A percentile compares a stretch with the other conserved stretches of the same genome.
These are phyloP conservation scores for Xylaria sp. DNA, from an alignment of 495 filamentous ascomycete species.

Conservation along the genomic window DNA sequence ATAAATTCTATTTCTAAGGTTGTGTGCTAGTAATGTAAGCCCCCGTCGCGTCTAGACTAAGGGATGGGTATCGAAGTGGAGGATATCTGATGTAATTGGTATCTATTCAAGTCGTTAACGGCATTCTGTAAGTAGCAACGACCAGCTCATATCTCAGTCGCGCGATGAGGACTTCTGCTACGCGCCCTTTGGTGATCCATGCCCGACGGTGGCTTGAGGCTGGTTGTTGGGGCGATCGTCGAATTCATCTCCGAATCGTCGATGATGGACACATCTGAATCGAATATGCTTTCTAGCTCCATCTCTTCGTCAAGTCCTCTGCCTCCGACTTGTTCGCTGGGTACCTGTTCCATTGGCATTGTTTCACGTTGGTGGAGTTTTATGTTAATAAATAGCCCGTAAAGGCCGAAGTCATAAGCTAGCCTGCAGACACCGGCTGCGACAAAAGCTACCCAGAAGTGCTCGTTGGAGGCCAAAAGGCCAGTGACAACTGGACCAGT, in stretches of 20 bases:
- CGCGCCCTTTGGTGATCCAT: constrained; percentile 6
- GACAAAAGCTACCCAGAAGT: constrained; percentile 76
- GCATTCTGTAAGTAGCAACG: neutral
- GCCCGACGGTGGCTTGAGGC: constrained; percentile 10
- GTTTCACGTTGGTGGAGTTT: constrained; percentile 50
- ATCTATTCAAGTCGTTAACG: neutral
- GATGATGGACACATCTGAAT: constrained; percentile 1
- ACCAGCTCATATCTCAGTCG: neutral
- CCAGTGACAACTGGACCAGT: constrained; percentile 74
- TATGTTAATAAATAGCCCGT: constrained; percentile 68
- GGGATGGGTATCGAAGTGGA: neutral
- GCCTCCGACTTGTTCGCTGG: neutral
- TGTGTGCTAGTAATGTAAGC: neutral
- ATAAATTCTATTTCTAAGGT: neutral
- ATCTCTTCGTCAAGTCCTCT: constrained; percentile 6
- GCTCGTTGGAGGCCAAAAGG: constrained; percentile 63
- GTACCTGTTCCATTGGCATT: neutral
- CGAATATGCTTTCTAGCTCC: constrained; percentile 13
- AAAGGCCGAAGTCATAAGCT: constrained; percentile 76
- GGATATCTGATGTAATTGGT: neutral
- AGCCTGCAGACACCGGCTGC: constrained; percentile 73
- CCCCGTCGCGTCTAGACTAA: neutral
- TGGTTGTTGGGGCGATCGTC: neutral
- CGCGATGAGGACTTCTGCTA: constrained; percentile 16
- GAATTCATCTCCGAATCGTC: neutral